Evolutionary conservation across 257 asterid species (phyloP), one percentile per base, ranked within the genome.

Genomic region (Plantago major): DNA sequence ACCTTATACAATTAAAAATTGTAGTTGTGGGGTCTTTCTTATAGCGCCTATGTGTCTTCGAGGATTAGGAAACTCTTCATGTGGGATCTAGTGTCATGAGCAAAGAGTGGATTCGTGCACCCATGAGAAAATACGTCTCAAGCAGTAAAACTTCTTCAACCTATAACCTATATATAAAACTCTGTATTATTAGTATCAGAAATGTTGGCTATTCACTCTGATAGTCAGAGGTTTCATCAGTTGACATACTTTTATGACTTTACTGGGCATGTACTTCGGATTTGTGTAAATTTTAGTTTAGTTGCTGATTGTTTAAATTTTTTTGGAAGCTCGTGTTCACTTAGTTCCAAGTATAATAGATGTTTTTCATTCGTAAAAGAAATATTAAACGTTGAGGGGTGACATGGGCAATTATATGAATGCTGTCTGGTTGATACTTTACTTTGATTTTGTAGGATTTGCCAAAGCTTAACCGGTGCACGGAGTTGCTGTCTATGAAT

Each of bases 381-480:
- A 33, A 33, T 33, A 5, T 33, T 0, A 1, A 33, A 7, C 0
- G 40, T 33, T 1, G 3, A 33, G 40, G 8, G 40, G 8, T 33
- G 40, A 33, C 8, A 7, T 33, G 40, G 40, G 40, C 40, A 33
- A 33, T 33, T 33, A 33, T 4, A 33, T 33, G 40, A 33, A 33
- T 4, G 6, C 6, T 33, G 6, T 33, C 40, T 33, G 40, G 40
- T 33, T 33, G 17, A 12, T 47, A 15, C 8, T 47, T 5, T 2
- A 13, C 40, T 33, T 22, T 61, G 62, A 13, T 50, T 54, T 46
- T 77, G 76, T 69, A 91, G 96, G 98, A 91, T 76, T 43, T 71
- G 67, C 94, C 95, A 42, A 90, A 87, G 67, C 88, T 82, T 33
- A 82, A 84, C 69, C 88, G 95, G 6, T 91, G 95, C 78, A 68